Conservation (phyloP, 345 rosid genomes). For the Hibiscus trionum region DNA sequence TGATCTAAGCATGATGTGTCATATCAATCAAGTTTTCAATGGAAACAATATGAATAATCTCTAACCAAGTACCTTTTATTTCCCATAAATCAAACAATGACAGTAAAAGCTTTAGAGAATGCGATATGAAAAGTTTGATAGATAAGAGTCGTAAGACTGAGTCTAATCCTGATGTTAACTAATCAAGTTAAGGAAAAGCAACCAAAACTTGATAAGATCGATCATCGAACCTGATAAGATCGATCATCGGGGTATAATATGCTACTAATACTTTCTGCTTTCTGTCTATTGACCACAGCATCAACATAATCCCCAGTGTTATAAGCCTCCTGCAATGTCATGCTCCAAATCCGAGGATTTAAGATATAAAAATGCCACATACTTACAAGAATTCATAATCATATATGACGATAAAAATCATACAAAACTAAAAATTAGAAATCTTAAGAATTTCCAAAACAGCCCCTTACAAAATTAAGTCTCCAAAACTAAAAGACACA, state of each 20-base stretch:
- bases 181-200: slow-evolving; percentile 11
- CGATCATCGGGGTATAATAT: slow-evolving; percentile 41
- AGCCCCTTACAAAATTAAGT: neutral
- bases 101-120: neutral
- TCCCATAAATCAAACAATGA: neutral
- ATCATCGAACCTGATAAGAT: slow-evolving; percentile 40
- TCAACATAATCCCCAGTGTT: slow-evolving; percentile 42
- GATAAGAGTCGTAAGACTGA: neutral
- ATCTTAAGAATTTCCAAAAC: neutral
- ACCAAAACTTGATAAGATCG: slow-evolving; percentile 32
- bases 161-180: neutral
- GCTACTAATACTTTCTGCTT: slow-evolving; percentile 40
- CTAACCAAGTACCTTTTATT: neutral
- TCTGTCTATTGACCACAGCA: slow-evolving; percentile 41
- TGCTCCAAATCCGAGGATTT: neutral
- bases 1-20: too few relatives aligned
- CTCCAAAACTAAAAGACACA: neutral
- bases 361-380: neutral
- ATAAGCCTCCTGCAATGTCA: slow-evolving; percentile 28
- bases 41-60: neutral
- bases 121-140: neutral
- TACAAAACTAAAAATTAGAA: neutral
- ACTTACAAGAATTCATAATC: neutral
- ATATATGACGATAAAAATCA: neutral
- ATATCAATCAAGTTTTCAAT: slow-evolving; percentile 1